These are phyloP conservation scores for Fusarium sp. DNA, from an alignment of 2,329 filamentous ascomycete species.

Conservation along the genomic window DNA sequence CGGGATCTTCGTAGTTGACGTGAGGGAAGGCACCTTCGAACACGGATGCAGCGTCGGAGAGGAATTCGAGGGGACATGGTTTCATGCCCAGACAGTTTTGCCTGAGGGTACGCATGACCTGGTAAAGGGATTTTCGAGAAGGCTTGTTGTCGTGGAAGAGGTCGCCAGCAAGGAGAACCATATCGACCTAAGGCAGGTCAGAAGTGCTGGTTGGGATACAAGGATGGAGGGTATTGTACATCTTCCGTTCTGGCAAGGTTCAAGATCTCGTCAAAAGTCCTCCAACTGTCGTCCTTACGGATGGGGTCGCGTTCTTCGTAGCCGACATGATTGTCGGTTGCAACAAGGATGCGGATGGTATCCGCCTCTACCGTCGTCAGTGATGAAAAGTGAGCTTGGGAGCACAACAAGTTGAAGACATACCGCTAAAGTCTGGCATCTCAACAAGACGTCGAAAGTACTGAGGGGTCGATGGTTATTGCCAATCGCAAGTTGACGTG, in stretches of 20 bases:
- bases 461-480: background rate
- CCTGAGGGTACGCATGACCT: slow-evolving; percentile 93
- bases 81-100: slow-evolving; percentile 96
- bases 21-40: slow-evolving; percentile 91
- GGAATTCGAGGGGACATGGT: slow-evolving; percentile 91
- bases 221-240: slow-evolving; percentile 52
- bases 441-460: background rate
- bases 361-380: slow-evolving; percentile 65
- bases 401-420: background rate
- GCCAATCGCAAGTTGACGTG: slow-evolving; percentile 5
- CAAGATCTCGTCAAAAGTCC: slow-evolving; percentile 95
- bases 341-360: slow-evolving; percentile 91
- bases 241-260: slow-evolving; percentile 84
- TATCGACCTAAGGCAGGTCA: slow-evolving; percentile 71
- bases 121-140: slow-evolving; percentile 92
- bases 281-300: slow-evolving; percentile 97
- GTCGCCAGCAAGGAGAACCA: slow-evolving; percentile 94
- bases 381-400: background rate
- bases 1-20: slow-evolving; percentile 96
- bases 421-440: slow-evolving; percentile 49
- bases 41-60: slow-evolving; percentile 90
- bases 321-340: slow-evolving; percentile 97
- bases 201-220: accelerated
- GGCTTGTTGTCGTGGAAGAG: slow-evolving; percentile 99
- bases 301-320: slow-evolving; percentile 93